These are phyloP conservation scores for Cercospora sesami DNA, from an alignment of 2,329 filamentous ascomycete species.

Conservation along the genomic window DNA sequence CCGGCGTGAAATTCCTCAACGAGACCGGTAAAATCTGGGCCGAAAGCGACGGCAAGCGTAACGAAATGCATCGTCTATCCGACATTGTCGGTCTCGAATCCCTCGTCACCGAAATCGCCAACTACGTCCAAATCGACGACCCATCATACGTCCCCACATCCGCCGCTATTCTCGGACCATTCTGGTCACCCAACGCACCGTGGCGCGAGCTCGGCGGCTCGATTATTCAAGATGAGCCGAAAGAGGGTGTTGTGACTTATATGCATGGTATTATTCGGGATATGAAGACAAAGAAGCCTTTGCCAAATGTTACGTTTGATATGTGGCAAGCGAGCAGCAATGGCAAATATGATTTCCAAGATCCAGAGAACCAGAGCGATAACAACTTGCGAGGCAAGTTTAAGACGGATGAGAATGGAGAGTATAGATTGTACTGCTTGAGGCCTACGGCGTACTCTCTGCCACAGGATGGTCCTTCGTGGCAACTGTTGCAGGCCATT, in stretches of 20 bases:
- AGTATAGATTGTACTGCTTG: constrained; percentile 73
- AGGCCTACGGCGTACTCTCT: constrained; percentile 72
- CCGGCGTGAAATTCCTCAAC: constrained; percentile 74
- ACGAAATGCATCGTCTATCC: constrained; percentile 71
- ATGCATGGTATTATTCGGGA: constrained; percentile 71
- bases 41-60: constrained; percentile 63
- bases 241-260: constrained; percentile 60
- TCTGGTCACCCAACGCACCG: constrained; percentile 71
- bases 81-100: constrained; percentile 74
- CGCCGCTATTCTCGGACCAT: constrained; percentile 73
- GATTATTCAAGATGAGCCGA: constrained; percentile 64
- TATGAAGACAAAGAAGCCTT: constrained; percentile 63
- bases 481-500: constrained; percentile 54
- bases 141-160: constrained; percentile 66
- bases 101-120: constrained; percentile 66
- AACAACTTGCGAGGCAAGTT: constrained; percentile 80
- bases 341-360: constrained; percentile 70
- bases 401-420: constrained; percentile 66
- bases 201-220: constrained; percentile 66
- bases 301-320: constrained; percentile 69
- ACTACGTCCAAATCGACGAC: constrained; percentile 61
- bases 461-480: constrained; percentile 62
- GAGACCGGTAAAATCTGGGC: constrained; percentile 64
- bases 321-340: constrained; percentile 77
- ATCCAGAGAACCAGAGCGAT: constrained; percentile 67